Percentiles rank a stretch among this genome's conserved stretches.
Evolutionary conservation across 805 yeast species (phyloP).

Genomic region (Naumovozyma castellii): DNA sequence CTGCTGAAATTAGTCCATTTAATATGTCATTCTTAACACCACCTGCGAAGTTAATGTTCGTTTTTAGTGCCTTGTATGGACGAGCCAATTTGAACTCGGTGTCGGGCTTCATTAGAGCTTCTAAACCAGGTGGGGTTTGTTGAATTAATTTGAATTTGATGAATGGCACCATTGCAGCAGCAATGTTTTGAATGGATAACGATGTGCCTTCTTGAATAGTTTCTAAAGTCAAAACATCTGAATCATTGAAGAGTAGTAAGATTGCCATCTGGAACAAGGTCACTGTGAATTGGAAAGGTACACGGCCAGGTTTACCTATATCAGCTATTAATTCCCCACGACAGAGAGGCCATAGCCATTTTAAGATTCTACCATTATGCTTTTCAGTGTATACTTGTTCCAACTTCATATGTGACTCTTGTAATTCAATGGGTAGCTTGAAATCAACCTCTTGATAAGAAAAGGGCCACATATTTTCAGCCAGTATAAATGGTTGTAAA

Average conservation of each 20-base stretch:
- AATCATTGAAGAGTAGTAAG: slow-evolving; percentile 69
- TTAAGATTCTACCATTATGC: slow-evolving; percentile 80
- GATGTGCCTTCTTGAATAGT: slow-evolving; percentile 62
- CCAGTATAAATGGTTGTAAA: slow-evolving; percentile 69
- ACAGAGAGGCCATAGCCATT: slow-evolving; percentile 94
- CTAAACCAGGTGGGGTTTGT: slow-evolving; percentile 55
- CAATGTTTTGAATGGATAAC: slow-evolving; percentile 53
- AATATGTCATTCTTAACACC: slow-evolving; percentile 37
- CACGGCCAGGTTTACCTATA: slow-evolving; percentile 68
- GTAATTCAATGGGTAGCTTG: slow-evolving; percentile 58
- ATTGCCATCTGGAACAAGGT: slow-evolving; percentile 84
- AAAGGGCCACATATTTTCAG: slow-evolving; percentile 85
- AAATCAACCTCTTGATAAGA: slow-evolving; percentile 35
- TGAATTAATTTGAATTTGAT: slow-evolving; percentile 66
- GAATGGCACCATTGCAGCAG: slow-evolving; percentile 70
- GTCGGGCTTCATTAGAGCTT: slow-evolving; percentile 39
- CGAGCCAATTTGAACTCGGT: slow-evolving; percentile 61
- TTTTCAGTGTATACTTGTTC: slow-evolving; percentile 59
- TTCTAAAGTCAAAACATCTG: slow-evolving; percentile 36
- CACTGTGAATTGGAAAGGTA: slow-evolving; percentile 72
- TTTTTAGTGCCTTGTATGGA: slow-evolving; percentile 77
- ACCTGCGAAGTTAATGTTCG: slow-evolving; percentile 71
- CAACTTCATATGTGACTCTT: slow-evolving; percentile 55
- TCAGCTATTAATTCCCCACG: slow-evolving; percentile 87
- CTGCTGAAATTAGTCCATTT: slow-evolving; percentile 12